phyloP scores from a whole-genome alignment of 1,284 basidiomycete genomes.

The Trametes versicolor region DNA sequence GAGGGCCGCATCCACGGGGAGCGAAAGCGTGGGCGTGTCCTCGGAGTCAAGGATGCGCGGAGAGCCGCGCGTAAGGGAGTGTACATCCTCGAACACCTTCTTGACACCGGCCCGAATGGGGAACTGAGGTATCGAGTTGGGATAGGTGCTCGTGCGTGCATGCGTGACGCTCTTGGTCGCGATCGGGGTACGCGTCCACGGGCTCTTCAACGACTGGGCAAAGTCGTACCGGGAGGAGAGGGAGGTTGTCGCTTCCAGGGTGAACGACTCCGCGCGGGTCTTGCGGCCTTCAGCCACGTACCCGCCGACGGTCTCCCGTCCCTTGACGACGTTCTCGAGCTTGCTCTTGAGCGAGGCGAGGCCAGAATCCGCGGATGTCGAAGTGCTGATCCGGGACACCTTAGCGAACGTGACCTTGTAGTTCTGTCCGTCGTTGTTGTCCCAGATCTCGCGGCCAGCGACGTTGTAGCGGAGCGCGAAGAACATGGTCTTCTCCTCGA shows the following conservation, averaged over 20 bases:
- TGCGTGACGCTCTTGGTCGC: constrained; percentile 37
- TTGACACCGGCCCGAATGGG: constrained; percentile 45
- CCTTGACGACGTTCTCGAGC: constrained; percentile 65
- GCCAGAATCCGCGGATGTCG: constrained; percentile 33
- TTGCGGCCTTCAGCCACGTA: constrained; percentile 33
- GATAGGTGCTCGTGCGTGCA: constrained; percentile 50
- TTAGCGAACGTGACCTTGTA: constrained; percentile 75
- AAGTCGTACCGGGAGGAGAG: constrained; percentile 67
- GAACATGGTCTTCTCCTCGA: constrained; percentile 89
- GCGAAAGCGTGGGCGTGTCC: constrained; percentile 29
- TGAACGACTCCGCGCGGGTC: constrained; percentile 36
- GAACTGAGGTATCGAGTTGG: constrained; percentile 40
- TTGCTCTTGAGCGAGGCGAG: constrained; percentile 61
- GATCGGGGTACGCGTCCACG: constrained; percentile 48
- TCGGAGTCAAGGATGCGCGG: constrained; percentile 39
- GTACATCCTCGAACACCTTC: constrained; percentile 43
- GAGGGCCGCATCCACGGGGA: constrained; percentile 27
- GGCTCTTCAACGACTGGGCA: constrained; percentile 56
- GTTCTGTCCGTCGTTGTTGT: constrained; percentile 87
- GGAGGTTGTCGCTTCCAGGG: constrained; percentile 46
- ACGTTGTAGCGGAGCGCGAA: constrained; percentile 85
- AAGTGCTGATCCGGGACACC: constrained; percentile 41
- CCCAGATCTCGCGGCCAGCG: constrained; percentile 85
- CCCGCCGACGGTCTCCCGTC: constrained; percentile 46
- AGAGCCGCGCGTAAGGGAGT: constrained; percentile 40